These are phyloP conservation scores for Paragyromitra xinjiangensis DNA, from an alignment of 495 filamentous ascomycete genomes.

Conservation along the genomic window DNA sequence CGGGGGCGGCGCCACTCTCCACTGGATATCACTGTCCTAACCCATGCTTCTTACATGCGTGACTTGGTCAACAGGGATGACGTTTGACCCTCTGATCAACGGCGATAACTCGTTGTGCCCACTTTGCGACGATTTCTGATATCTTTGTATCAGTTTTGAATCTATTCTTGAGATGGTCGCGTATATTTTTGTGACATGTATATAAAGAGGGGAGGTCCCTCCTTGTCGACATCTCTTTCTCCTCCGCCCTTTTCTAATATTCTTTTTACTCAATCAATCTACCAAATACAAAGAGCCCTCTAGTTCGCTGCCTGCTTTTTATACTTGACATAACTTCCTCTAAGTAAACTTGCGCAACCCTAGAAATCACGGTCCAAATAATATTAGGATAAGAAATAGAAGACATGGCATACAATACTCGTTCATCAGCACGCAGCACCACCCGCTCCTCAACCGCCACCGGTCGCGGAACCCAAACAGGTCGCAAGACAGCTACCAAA, in stretches of 20 bases:
- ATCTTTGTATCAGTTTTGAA: conserved; percentile 21
- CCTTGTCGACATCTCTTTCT: conserved; percentile 8
- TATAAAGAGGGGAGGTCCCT: conserved; percentile 36
- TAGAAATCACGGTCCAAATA: background rate
- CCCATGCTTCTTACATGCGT: conserved; percentile 19
- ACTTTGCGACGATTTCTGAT: conserved; percentile 10
- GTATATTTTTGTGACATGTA: conserved; percentile 34
- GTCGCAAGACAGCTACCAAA: conserved; percentile 31
- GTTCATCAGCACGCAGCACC: conserved; percentile 49
- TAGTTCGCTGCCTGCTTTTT: background rate
- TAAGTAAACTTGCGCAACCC: background rate
- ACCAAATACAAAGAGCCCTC: background rate
- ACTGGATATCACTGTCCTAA: conserved; percentile 11
- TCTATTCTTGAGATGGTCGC: conserved; percentile 16
- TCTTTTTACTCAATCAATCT: background rate
- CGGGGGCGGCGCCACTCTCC: conserved; percentile 25
- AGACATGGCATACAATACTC: conserved; percentile 58
- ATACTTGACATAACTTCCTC: background rate
- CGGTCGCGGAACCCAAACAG: conserved; percentile 52
- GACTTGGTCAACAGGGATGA: conserved; percentile 52
- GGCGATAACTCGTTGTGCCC: conserved; percentile 38
- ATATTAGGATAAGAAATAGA: conserved; percentile 47
- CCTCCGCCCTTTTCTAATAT: conserved; percentile 16
- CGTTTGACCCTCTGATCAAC: conserved; percentile 36
- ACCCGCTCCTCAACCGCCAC: conserved; percentile 52